Percentiles rank a stretch among this genome's conserved stretches.
These are phyloP conservation scores for Irpex rosettiformis DNA, from an alignment of 1,284 basidiomycete genomes.

Conservation along the genomic window DNA sequence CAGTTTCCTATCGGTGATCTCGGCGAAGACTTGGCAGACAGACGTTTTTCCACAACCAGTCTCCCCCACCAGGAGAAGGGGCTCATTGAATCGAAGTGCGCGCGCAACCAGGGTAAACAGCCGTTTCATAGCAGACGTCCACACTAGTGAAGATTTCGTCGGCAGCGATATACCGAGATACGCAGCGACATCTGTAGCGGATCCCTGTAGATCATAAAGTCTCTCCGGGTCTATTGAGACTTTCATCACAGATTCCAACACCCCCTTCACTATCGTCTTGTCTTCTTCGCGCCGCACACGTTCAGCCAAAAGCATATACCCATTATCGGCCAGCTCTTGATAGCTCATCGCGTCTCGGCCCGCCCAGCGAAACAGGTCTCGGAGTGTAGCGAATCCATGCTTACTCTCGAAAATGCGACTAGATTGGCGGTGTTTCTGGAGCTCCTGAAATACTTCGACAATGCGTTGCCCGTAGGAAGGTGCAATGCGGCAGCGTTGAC, in stretches of 20 bases:
- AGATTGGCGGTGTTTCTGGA: constrained; percentile 89
- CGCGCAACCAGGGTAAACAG: constrained; percentile 83
- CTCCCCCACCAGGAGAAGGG: constrained; percentile 96
- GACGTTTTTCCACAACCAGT: constrained; percentile 98
- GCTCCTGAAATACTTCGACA: constrained; percentile 89
- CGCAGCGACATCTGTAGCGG: constrained; percentile 37
- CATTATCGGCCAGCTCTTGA: constrained; percentile 92
- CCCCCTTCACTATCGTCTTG: constrained; percentile 85
- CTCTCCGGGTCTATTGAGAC: constrained; percentile 75
- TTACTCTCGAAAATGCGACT: constrained; percentile 97
- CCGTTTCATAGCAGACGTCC: constrained; percentile 93
- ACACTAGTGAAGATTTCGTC: constrained; percentile 59
- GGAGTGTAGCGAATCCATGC: constrained; percentile 93
- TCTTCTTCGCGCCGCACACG: constrained; percentile 85
- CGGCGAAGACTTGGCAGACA: constrained; percentile 88
- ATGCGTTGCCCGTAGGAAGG: constrained; percentile 92
- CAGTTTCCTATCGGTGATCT: constrained; percentile 61
- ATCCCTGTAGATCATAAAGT: constrained; percentile 65
- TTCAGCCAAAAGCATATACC: constrained; percentile 97
- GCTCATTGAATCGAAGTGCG: constrained; percentile 89
- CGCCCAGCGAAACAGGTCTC: constrained; percentile 98
- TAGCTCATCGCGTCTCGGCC: constrained; percentile 85
- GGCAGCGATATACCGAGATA: constrained; percentile 61
- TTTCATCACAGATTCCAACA: constrained; percentile 89
- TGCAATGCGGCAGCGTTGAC: constrained; percentile 85